These are phyloP conservation scores for Rhododendron henanense DNA, from an alignment of 148 eudicot species.

Conservation along the genomic window DNA sequence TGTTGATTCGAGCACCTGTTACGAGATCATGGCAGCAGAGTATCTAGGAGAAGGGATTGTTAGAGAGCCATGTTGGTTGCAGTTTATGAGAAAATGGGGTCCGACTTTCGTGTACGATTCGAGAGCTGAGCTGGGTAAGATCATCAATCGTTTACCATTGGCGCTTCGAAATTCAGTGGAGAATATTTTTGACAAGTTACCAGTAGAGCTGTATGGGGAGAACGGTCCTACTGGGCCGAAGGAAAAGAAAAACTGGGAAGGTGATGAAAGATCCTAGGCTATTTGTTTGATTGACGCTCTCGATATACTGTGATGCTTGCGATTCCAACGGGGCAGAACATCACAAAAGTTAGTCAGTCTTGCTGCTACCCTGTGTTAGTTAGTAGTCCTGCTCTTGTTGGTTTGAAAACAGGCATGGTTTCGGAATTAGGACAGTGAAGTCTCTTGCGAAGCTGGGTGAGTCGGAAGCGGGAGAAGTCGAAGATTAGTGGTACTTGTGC, in stretches of 20 bases:
- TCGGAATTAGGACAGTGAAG: neutral
- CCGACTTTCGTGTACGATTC: conserved; percentile 63
- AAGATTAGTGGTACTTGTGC: neutral
- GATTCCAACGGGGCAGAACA: neutral
- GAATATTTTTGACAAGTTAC: conserved; percentile 48
- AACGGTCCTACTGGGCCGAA: conserved; percentile 94
- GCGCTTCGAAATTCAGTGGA: conserved; percentile 32
- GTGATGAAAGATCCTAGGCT: conserved; percentile 75
- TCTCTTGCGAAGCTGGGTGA: neutral
- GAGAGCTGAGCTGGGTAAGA: conserved; percentile 54
- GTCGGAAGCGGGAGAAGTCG: neutral
- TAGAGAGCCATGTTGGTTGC: conserved; percentile 69
- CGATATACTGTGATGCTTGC: no score
- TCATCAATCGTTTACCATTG: conserved; percentile 47
- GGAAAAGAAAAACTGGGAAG: conserved; percentile 92
- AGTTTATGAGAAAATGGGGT: conserved; percentile 90
- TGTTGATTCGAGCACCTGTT: conserved; percentile 62
- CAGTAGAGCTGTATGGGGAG: conserved; percentile 61
- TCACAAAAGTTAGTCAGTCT: neutral
- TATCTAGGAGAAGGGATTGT: conserved; percentile 54
- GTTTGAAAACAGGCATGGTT: neutral
- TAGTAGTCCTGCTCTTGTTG: neutral
- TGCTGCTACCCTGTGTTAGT: neutral
- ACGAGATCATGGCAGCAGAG: conserved; percentile 72
- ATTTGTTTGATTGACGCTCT: neutral